A percentile compares a stretch with the other conserved stretches of the same genome.
Conservation (phyloP, 23 red algal genomes). For the Gracilaria domingensis region DNA sequence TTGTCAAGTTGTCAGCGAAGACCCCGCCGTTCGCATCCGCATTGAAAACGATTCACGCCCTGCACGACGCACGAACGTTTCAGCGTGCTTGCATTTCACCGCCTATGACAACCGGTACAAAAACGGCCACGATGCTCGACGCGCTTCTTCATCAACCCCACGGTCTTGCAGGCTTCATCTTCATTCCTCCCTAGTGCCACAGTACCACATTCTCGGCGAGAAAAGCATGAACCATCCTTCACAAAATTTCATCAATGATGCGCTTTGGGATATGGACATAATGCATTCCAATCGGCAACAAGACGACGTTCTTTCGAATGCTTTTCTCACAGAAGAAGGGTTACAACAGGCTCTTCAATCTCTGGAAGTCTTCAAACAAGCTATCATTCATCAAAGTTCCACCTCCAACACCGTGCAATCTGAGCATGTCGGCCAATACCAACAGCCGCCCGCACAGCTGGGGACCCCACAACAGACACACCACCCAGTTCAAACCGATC, state of each 20-base stretch:
- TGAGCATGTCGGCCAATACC: neutral
- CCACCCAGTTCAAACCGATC: too few species aligned
- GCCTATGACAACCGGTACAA: neutral
- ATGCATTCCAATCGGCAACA: neutral
- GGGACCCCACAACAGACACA: too few species aligned
- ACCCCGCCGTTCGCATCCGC: neutral
- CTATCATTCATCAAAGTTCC: neutral
- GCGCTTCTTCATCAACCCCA: neutral
- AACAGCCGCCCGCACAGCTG: neutral
- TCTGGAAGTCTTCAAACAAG: neutral
- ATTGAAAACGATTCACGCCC: neutral
- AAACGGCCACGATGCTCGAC: neutral
- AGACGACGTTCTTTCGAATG: neutral
- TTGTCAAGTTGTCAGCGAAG: too few species aligned
- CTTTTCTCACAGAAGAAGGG: neutral
- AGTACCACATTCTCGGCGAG: neutral
- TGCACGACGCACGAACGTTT: neutral
- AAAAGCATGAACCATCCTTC: neutral
- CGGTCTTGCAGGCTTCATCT: neutral
- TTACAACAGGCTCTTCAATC: slow-evolving; percentile 1
- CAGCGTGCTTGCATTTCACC: neutral
- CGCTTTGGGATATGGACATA: neutral
- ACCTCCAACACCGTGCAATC: neutral
- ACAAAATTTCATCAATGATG: neutral
- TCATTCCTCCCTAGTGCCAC: neutral